Evolutionary conservation across 306 rosid species (phyloP).

Genomic region (Casuarina equisetifolia): DNA sequence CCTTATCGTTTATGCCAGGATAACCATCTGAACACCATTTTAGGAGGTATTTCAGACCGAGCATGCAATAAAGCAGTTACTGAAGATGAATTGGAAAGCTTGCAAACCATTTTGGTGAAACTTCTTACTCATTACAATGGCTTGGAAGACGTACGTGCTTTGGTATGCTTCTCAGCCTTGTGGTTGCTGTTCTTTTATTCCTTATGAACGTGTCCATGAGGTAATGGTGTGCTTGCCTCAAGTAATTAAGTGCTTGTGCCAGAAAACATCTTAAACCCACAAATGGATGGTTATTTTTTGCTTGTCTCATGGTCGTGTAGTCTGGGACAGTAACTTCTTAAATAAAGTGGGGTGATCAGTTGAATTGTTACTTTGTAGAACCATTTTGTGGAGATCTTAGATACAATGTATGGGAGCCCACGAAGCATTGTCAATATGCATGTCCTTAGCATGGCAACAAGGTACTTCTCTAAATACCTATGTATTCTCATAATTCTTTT

Average conservation of each 20-base stretch:
- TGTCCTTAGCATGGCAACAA: conserved; percentile 76
- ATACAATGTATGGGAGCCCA: conserved; percentile 66
- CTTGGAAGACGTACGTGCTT: conserved; percentile 62
- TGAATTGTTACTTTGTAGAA: conserved; percentile 46
- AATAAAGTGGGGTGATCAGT: neutral
- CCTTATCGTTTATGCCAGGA: conserved; percentile 54
- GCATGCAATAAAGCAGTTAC: conserved; percentile 43
- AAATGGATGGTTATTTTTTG: neutral
- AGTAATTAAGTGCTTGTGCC: conserved; percentile 5
- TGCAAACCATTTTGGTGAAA: conserved; percentile 89
- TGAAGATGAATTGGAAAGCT: conserved; percentile 63
- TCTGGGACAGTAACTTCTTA: neutral
- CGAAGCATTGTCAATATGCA: conserved; percentile 59
- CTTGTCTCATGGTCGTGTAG: neutral
- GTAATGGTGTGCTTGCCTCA: neutral
- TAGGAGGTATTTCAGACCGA: conserved; percentile 67
- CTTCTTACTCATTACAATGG: conserved; percentile 60
- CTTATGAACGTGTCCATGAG: neutral
- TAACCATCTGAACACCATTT: conserved; percentile 54
- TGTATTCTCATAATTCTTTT: conserved; percentile 12
- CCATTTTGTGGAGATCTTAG: conserved; percentile 76
- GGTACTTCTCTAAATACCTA: conserved; percentile 43
- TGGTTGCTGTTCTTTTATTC: conserved; percentile 3
- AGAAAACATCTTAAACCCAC: conserved; percentile 4
- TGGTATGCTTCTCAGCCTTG: conserved; percentile 51